Evolutionary conservation across 2,329 filamentous ascomycete species (phyloP), one percentile per base, ranked within the genome.

Genomic region (Phialocephala subalpina): DNA sequence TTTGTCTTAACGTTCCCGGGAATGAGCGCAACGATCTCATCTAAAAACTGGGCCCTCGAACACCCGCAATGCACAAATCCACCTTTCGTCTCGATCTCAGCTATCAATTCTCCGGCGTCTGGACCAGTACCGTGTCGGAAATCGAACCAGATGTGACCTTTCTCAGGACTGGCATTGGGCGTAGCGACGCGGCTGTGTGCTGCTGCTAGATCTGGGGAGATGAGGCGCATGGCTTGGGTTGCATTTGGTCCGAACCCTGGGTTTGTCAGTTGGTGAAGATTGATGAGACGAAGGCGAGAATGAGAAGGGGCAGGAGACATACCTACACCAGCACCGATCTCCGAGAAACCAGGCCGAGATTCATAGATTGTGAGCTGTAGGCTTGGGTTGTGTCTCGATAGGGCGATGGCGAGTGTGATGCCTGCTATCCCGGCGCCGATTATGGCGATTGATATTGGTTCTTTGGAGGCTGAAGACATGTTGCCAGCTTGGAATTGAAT

Each of bases 401-500:
- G 82, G 7, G 81, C 84, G 56, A 86, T 81, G 27, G 84, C 84
- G 9, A 89, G 81, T 9, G 78, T 78, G 20, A 88, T 78, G 29
- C 87, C 87, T 29, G 82, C 83, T 65, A 89, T 87, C 38, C 86
- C 87, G 49, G 86, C 86, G 66, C 87, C 87, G 18, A 89, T 77
- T 47, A 90, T 86, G 69, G 86, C 86, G 65, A 88, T 77, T 12
- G 56, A 55, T 35, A 71, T 62, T 33, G 65, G 65, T 49, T 55
- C 40, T 12, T 53, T 33, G 27, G 57, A 27, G 29, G 38, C n/a
- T 18, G 49, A 29, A 52, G 47, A 18, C 49, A 53, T 53, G 1
- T 27, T 53, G 25, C 12, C 9, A 25, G 11, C 2, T 49, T 22
- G 11, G 14, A 16, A 9, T 53, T 18, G 25, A 18, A 33, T 16